Evolutionary conservation across 2,329 filamentous ascomycete genomes (phyloP).

Genomic region (Aspergillus arachidicola): DNA sequence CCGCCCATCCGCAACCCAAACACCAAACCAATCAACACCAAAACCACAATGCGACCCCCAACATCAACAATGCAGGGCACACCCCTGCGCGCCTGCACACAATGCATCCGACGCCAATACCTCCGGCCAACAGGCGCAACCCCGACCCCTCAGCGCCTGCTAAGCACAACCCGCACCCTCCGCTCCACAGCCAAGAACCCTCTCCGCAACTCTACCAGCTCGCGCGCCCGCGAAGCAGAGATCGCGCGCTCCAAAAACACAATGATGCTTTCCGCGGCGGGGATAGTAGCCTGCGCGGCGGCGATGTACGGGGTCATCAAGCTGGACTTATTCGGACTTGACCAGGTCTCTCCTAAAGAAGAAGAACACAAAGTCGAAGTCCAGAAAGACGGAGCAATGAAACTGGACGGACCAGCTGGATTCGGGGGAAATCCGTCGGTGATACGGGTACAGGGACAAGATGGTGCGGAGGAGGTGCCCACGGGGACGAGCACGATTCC

Average conservation of each 20-base stretch:
- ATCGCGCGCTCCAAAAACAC: slow-evolving; percentile 34
- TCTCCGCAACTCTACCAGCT: slow-evolving; percentile 29
- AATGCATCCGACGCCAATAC: slow-evolving; percentile 28
- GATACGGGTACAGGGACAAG: slow-evolving; percentile 48
- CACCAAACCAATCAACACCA: neutral
- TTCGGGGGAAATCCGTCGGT: slow-evolving; percentile 37
- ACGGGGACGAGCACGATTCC: slow-evolving; percentile 82
- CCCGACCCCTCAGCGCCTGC: slow-evolving; percentile 15
- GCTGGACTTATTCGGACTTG: slow-evolving; percentile 34
- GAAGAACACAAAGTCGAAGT: slow-evolving; percentile 10
- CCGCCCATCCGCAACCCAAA: neutral
- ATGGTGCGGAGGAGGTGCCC: slow-evolving; percentile 73
- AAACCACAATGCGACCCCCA: slow-evolving; percentile 15
- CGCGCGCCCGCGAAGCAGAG: slow-evolving; percentile 24
- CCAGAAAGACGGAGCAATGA: slow-evolving; percentile 28
- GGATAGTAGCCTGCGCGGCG: slow-evolving; percentile 42
- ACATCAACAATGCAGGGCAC: slow-evolving; percentile 12
- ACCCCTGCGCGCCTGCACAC: slow-evolving; percentile 31
- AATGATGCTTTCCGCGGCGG: slow-evolving; percentile 37
- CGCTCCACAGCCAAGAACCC: slow-evolving; percentile 32
- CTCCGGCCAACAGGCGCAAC: slow-evolving; percentile 10
- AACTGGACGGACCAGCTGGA: slow-evolving; percentile 45
- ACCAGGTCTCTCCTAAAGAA: slow-evolving; percentile 17
- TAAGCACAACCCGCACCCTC: slow-evolving; percentile 33
- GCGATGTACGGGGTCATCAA: slow-evolving; percentile 47